A percentile compares a stretch with the other conserved stretches of the same genome.
These are phyloP conservation scores for Blastocystis sp. DNA, from an alignment of 352 stramenopile species.

Conservation along the genomic window DNA sequence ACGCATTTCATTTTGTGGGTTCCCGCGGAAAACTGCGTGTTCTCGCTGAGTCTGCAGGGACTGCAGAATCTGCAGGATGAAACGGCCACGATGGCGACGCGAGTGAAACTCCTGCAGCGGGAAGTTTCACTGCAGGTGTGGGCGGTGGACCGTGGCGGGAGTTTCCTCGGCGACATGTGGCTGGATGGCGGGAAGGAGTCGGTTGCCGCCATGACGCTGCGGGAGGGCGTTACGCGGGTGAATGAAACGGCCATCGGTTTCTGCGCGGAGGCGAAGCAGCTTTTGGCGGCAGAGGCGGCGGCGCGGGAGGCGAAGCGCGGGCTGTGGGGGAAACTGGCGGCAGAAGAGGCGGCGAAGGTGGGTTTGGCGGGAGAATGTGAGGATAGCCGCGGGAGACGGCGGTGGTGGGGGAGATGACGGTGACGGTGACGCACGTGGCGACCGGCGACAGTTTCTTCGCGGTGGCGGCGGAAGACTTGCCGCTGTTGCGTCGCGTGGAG, in stretches of 20 bases:
- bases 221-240: slow-evolving; percentile 72
- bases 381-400: slow-evolving; percentile 64
- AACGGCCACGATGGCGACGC: slow-evolving; percentile 73
- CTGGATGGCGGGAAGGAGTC: slow-evolving; percentile 61
- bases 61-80: slow-evolving; percentile 78
- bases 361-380: slow-evolving; percentile 62
- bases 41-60: slow-evolving; percentile 80
- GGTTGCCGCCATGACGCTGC: slow-evolving; percentile 72
- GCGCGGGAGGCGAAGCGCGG: slow-evolving; percentile 82
- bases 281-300: slow-evolving; percentile 71
- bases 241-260: slow-evolving; percentile 75
- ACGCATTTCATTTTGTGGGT: slow-evolving; percentile 85
- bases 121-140: slow-evolving; percentile 78
- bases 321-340: slow-evolving; percentile 79
- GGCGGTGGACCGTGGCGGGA: slow-evolving; percentile 81
- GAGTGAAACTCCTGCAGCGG: slow-evolving; percentile 79
- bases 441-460: slow-evolving; percentile 83
- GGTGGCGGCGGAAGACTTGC: slow-evolving; percentile 71
- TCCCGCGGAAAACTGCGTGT: slow-evolving; percentile 87
- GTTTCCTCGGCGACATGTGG: slow-evolving; percentile 75
- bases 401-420: slow-evolving; percentile 65
- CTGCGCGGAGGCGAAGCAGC: slow-evolving; percentile 68
- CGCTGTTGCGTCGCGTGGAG: background rate
- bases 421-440: slow-evolving; percentile 84
- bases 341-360: slow-evolving; percentile 59